A percentile compares a stretch with the other conserved stretches of the same genome.
Evolutionary conservation across 148 eudicot species (phyloP).

Genomic region (Amaranthus cruentus): DNA sequence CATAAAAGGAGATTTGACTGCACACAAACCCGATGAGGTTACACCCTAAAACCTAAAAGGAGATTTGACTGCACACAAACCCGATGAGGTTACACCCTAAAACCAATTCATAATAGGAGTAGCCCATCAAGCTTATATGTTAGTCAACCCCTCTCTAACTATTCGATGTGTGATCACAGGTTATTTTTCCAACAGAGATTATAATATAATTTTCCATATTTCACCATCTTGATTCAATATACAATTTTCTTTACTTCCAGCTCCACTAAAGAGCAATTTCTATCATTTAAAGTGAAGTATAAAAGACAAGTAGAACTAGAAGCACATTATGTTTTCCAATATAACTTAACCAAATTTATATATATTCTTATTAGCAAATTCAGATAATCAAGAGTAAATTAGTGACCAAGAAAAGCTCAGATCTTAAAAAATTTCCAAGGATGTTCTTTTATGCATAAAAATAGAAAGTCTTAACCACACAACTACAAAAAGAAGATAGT

Average conservation of each 20-base stretch:
- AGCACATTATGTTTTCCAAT: constrained; percentile 1
- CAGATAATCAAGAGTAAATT: not conserved
- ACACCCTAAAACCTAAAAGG: not conserved
- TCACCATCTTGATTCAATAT: constrained; percentile 1
- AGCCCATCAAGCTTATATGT: too few species aligned
- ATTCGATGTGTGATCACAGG: too few species aligned
- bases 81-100: not conserved
- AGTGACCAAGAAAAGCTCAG: not conserved
- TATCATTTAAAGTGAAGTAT: not conserved
- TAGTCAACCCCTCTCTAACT: too few species aligned
- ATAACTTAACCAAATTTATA: constrained; percentile 8
- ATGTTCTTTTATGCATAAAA: not conserved
- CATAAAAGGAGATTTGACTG: too few species aligned
- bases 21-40: not conserved
- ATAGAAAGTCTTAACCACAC: constrained; percentile 11
- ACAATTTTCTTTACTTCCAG: not conserved
- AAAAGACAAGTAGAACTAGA: not conserved
- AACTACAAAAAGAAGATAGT: not conserved
- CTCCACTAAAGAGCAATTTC: not conserved
- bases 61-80: too few species aligned
- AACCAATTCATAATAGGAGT: too few species aligned
- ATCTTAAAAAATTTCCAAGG: not conserved
- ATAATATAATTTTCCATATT: not conserved
- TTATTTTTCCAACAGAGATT: too few species aligned
- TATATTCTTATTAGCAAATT: not conserved